Evolutionary conservation across 148 eudicot species (phyloP).

Genomic region (Camellia japonica): DNA sequence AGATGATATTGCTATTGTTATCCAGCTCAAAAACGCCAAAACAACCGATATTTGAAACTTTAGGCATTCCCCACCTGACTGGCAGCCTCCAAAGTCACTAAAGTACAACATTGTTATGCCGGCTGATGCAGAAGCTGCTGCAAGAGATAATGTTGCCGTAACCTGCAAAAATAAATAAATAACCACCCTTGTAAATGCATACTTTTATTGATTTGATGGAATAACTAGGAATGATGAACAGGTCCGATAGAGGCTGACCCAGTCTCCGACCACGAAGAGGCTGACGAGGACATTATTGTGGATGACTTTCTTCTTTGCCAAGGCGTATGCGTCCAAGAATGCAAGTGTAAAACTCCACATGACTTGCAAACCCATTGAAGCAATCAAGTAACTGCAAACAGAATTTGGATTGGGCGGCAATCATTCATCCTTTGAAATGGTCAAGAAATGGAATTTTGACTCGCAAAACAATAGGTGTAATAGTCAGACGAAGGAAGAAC

Average conservation of each 20-base stretch:
- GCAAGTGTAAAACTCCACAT: constrained; percentile 71
- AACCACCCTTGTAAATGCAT: background rate
- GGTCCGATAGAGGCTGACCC: constrained; percentile 37
- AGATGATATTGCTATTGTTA: constrained; percentile 49
- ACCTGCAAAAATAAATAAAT: constrained; percentile 35
- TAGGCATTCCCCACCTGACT: constrained; percentile 40
- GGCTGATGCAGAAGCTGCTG: constrained; percentile 72
- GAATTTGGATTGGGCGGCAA: constrained; percentile 13
- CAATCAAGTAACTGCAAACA: constrained; percentile 59
- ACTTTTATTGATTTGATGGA: background rate
- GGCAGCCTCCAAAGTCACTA: constrained; percentile 47
- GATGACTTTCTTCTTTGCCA: constrained; percentile 40
- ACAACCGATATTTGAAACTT: constrained; percentile 60
- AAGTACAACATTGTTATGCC: constrained; percentile 59
- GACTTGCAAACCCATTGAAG: constrained; percentile 76
- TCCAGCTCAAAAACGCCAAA: constrained; percentile 71
- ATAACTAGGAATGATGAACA: background rate
- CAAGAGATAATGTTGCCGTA: constrained; percentile 66
- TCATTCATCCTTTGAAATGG: background rate
- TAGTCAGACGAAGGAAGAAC: background rate
- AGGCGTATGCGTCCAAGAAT: constrained; percentile 61
- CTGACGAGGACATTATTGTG: constrained; percentile 55
- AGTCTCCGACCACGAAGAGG: constrained; percentile 74
- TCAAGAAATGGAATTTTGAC: background rate
- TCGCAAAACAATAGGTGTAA: background rate